Base-by-base conservation (phyloP, 148 eudicot genomes). In the Amaranthus hypochondriacus region DNA sequence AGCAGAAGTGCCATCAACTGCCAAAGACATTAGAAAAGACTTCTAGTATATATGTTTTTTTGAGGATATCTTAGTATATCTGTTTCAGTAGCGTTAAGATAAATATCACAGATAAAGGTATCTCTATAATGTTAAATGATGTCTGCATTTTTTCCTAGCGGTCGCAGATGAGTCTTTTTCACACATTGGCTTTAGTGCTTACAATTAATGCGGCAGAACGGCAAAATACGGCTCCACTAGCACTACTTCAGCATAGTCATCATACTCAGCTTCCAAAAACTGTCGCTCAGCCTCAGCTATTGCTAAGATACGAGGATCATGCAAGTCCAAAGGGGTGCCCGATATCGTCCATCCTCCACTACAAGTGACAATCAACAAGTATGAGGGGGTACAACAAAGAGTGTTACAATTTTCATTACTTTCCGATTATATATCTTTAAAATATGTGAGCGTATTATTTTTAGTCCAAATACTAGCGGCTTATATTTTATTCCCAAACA, bases 331-430 rank as follows among this genome's bases (percentile, higher is more conserved):
- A 62, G 96, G 96, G n/a, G 90, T 83, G 50, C 98, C 94, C 60
- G 94, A 87, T 62, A 93, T 83, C 48, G 90, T 89, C 98, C 98
- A 93, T 46, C 92, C 96, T 85, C 94, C 94, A 52, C 98, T 93
- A 78, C 70, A 76, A 73, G 54, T 52, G 50, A 65, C 66, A 76
- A 56, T 62, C 62, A 78, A 7, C 54, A 71, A 69, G 54, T 15
- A 73, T 60, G 56, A 8, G 46, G 50, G 55, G 39, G 39, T 66
- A 7, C 7, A n/a, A 4, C 42, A 48, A 14, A 6, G 21, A n/a
- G n/a, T n/a, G n/a, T n/a, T n/a, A n/a, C n/a, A n/a, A n/a, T n/a
- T n/a, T n/a, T n/a, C n/a, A n/a, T n/a, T n/a, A n/a, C n/a, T n/a
- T n/a, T n/a, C n/a, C n/a, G n/a, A n/a, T n/a, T n/a, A n/a, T n/a